A percentile compares a stretch with the other conserved stretches of the same genome.
phyloP scores from a whole-genome alignment of 805 yeast species.

The Yarrowia alimentaria region DNA sequence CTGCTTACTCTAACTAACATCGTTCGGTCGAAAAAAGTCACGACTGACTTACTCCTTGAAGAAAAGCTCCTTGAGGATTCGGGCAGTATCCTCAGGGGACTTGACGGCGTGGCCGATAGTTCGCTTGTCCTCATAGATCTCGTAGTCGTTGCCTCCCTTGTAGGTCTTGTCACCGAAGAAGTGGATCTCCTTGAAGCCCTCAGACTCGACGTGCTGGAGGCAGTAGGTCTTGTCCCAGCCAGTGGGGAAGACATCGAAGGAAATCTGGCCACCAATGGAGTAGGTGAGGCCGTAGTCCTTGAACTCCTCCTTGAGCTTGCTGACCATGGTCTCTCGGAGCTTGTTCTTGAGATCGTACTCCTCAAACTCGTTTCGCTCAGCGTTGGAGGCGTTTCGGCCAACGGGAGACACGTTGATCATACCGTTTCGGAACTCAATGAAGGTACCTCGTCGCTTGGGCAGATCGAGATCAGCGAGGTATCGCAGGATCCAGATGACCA shows the following conservation, averaged over 20 bases:
- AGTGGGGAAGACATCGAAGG: constrained; percentile 99
- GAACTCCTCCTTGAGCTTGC: constrained; percentile 79
- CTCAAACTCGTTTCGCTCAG: constrained; percentile 92
- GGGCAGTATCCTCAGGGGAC: constrained; percentile 84
- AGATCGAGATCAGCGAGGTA: constrained; percentile 83
- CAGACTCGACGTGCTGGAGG: constrained; percentile 83
- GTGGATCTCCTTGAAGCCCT: constrained; percentile 84
- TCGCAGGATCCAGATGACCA: constrained; percentile 78
- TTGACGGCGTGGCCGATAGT: constrained; percentile 94
- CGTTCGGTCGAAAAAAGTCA: neutral
- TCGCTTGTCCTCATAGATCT: constrained; percentile 88
- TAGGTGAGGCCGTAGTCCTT: constrained; percentile 82
- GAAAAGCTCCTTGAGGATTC: constrained; percentile 80
- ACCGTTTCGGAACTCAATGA: constrained; percentile 98
- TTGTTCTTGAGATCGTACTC: constrained; percentile 74
- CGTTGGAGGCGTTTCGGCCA: constrained; percentile 95
- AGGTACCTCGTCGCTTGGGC: constrained; percentile 98
- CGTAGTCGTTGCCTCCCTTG: constrained; percentile 97
- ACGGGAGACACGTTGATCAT: constrained; percentile 98
- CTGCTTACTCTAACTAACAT: too few species aligned
- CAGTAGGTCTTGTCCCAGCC: constrained; percentile 99
- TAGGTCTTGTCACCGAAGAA: constrained; percentile 98
- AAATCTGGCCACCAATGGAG: constrained; percentile 99
- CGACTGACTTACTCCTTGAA: constrained; percentile 29
- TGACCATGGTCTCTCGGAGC: constrained; percentile 80